phyloP scores from a whole-genome alignment of 2,329 filamentous ascomycete genomes.

The Colletotrichum tofieldiae region DNA sequence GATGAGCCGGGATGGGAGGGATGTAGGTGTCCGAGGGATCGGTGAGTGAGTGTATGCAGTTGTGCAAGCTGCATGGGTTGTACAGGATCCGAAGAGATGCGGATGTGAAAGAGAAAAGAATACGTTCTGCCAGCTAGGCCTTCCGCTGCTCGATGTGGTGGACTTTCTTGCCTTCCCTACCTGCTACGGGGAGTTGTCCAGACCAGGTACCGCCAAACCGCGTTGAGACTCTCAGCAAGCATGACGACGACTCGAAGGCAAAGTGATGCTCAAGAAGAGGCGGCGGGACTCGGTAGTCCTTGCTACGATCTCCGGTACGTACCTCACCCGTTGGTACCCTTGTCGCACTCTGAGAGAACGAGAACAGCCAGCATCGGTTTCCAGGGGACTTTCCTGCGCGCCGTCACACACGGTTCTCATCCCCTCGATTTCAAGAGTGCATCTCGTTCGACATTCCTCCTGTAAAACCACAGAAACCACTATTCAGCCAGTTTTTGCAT shows the following conservation, averaged over 20 bases:
- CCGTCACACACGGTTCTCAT: background rate
- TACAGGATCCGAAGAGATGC: background rate
- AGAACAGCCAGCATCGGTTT: background rate
- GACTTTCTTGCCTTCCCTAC: background rate
- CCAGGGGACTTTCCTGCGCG: background rate
- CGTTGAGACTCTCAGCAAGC: constrained; percentile 1
- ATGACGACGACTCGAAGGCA: constrained; percentile 35
- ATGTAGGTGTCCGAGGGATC: background rate
- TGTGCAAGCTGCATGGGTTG: constrained; percentile 4
- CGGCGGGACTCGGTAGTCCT: background rate
- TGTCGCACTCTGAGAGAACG: background rate
- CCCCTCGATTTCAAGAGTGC: background rate
- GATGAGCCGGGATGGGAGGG: background rate
- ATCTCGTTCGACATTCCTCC: background rate
- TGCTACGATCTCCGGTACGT: constrained; percentile 4
- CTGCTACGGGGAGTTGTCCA: background rate
- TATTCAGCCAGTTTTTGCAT: background rate
- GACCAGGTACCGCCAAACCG: background rate
- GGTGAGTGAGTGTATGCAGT: background rate
- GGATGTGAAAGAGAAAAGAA: background rate
- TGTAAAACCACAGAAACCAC: background rate
- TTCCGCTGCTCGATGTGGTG: background rate
- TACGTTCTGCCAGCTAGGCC: background rate
- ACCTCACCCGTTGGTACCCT: background rate
- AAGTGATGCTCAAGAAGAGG: constrained; percentile 10